These are phyloP conservation scores for Peronospora farinosa DNA, from an alignment of 352 stramenopile genomes.

Conservation along the genomic window DNA sequence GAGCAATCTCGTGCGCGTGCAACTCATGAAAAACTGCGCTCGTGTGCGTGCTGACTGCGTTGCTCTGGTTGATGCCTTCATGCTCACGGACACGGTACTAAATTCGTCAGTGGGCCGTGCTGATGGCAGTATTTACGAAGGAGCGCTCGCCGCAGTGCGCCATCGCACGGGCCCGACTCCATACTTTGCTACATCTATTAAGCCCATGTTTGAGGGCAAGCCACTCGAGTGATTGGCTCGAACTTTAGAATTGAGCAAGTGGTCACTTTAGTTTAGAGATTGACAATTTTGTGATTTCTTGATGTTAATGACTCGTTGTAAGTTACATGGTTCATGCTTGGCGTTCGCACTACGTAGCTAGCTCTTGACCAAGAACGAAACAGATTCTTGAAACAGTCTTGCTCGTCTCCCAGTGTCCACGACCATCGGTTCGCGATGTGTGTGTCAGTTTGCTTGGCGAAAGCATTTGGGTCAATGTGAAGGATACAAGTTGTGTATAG, in stretches of 20 bases:
- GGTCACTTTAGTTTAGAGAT: background rate
- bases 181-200: slow-evolving; percentile 54
- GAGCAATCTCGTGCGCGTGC: slow-evolving; percentile 38
- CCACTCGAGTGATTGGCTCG: slow-evolving; percentile 20
- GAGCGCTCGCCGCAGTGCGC: slow-evolving; percentile 40
- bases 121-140: slow-evolving; percentile 74
- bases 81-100: slow-evolving; percentile 61
- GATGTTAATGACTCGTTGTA: background rate
- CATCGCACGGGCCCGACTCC: slow-evolving; percentile 36
- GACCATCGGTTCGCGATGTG: background rate
- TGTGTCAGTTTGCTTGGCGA: background rate
- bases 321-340: background rate
- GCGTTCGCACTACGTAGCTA: background rate
- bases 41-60: slow-evolving; percentile 57
- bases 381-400: slow-evolving; percentile 27
- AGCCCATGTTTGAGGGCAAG: slow-evolving; percentile 55
- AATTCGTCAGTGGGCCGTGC: slow-evolving; percentile 58
- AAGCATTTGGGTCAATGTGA: background rate
- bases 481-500: background rate
- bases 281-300: slow-evolving; percentile 1
- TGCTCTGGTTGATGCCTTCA: slow-evolving; percentile 65
- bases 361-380: background rate
- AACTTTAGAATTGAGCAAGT: background rate
- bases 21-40: slow-evolving; percentile 38
- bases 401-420: slow-evolving; percentile 32